Base-by-base conservation (phyloP, 148 eudicot genomes). In the Rhododendron griersonianum region DNA sequence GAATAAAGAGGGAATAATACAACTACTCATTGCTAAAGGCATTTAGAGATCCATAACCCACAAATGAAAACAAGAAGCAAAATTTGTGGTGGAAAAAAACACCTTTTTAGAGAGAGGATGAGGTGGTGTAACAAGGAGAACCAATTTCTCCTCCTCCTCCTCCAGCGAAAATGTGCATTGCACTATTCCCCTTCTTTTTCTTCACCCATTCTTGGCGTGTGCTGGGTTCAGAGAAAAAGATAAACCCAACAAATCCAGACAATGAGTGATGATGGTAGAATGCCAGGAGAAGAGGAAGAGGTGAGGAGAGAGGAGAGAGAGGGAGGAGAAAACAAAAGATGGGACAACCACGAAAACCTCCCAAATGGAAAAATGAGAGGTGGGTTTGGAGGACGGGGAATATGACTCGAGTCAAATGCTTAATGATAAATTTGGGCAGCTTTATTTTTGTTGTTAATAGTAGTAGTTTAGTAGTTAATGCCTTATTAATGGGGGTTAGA, bases 271-370 rank as follows among this genome's bases (percentile, higher is more conserved):
- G n/a, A 23, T 82, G 79, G 45, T 18, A 33, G 47, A 74, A 35
- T 71, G 30, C 10, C 30, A 7, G 9, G 45, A 71, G 50, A 71
- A 23, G 63, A 48, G 65, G 78, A 83, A n/a, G 57, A 67, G 63
- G 35, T 3, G 18, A 67, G 65, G 67, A 37, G 61, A 51, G 50
- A 50, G 87, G 48, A 16, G 73, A 45, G 74, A 37, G 39, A 19
- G 73, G 19, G n/a, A 80, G 28, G 57, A 45, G 48, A 81, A 84
- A 25, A 53, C 35, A 73, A 84, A 25, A n/a, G 79, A 41, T 81
- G 88, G 87, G 87, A 87, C 63, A 76, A 33, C 87, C 88, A 89
- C 88, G 51, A 87, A 89, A 86, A 87, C 37, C 87, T 83, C 71
- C 57, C 84, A 78, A 69, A 73, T 16, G 63, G 50, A 85, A 33